Percentiles rank a stretch among this genome's conserved stretches.
These are phyloP conservation scores for Pseudonectria buxi DNA, from an alignment of 2,329 filamentous ascomycete genomes.

Conservation along the genomic window DNA sequence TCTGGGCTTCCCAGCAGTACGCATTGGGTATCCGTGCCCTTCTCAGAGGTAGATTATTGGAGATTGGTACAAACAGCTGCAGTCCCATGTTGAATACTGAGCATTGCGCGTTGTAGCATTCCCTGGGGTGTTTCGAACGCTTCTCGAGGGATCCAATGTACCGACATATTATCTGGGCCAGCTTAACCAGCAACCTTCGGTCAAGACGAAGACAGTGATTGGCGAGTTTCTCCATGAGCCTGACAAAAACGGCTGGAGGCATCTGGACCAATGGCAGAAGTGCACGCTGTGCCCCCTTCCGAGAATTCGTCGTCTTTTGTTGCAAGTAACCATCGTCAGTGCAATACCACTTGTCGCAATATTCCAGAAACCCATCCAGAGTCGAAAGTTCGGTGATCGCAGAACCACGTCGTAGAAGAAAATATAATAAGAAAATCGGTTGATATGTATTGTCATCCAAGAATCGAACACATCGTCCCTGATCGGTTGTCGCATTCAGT, in stretches of 20 bases:
- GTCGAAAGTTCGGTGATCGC: conserved; percentile 16
- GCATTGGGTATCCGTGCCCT: conserved; percentile 19
- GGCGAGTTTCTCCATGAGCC: conserved; percentile 20
- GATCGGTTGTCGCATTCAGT: conserved; percentile 23
- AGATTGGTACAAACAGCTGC: conserved; percentile 19
- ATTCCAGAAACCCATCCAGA: conserved; percentile 21
- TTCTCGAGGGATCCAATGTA: conserved; percentile 20
- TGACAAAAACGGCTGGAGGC: conserved; percentile 16
- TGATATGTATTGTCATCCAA: conserved; percentile 16
- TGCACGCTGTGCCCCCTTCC: conserved; percentile 2
- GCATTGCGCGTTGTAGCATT: conserved; percentile 24
- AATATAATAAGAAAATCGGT: conserved; percentile 26
- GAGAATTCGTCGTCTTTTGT: neutral
- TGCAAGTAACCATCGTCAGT: conserved; percentile 4
- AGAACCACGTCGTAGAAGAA: conserved; percentile 23
- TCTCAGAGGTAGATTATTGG: conserved; percentile 16
- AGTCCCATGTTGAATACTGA: conserved; percentile 26
- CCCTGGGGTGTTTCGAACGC: conserved; percentile 5
- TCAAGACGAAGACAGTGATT: conserved; percentile 27
- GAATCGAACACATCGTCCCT: conserved; percentile 27
- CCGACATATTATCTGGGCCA: conserved; percentile 22
- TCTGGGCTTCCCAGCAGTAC: conserved; percentile 50
- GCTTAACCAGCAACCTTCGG: conserved; percentile 25
- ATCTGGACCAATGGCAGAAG: conserved; percentile 11
- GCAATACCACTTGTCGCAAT: conserved; percentile 15